phyloP scores from a whole-genome alignment of 2,329 filamentous ascomycete species.

The Aulographum hederae region DNA sequence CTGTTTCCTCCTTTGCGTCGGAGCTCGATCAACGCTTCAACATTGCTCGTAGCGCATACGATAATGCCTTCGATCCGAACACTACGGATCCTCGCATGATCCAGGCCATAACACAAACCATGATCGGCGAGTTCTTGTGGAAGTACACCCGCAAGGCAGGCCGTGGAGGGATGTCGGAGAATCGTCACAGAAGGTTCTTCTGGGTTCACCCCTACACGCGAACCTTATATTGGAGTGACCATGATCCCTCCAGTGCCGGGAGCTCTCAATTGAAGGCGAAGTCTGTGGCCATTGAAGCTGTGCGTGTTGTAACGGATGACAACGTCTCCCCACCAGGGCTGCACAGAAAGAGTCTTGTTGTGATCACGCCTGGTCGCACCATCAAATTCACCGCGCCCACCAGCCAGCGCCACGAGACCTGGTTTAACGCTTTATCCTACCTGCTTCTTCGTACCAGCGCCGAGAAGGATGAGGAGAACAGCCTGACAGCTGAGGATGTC shows the following conservation, averaged over 20 bases:
- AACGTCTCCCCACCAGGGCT: constrained; percentile 90
- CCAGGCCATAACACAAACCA: constrained; percentile 95
- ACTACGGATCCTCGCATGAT: constrained; percentile 90
- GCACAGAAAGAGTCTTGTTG: constrained; percentile 81
- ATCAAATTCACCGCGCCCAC: constrained; percentile 93
- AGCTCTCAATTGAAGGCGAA: constrained; percentile 62
- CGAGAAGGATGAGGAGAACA: constrained; percentile 32
- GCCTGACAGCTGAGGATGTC: constrained; percentile 40
- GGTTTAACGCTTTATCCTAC: constrained; percentile 95
- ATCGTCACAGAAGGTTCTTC: constrained; percentile 87
- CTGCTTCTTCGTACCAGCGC: constrained; percentile 53
- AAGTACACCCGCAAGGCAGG: constrained; percentile 90
- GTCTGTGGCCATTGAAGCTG: constrained; percentile 84
- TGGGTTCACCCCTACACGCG: constrained; percentile 98
- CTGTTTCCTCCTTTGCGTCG: constrained; percentile 86
- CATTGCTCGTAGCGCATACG: constrained; percentile 30
- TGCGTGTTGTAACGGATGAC: constrained; percentile 81
- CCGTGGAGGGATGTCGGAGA: constrained; percentile 74
- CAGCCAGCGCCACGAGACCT: constrained; percentile 87
- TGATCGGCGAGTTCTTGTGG: constrained; percentile 98
- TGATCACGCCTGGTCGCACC: constrained; percentile 72
- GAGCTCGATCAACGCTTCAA: constrained; percentile 88
- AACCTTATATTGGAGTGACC: constrained; percentile 90
- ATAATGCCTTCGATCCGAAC: too few relatives aligned
- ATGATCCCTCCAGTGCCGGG: constrained; percentile 66